Base-by-base conservation (phyloP, 1,139 yeast species). In the Hyphopichia wangnamkhiaoensis region DNA sequence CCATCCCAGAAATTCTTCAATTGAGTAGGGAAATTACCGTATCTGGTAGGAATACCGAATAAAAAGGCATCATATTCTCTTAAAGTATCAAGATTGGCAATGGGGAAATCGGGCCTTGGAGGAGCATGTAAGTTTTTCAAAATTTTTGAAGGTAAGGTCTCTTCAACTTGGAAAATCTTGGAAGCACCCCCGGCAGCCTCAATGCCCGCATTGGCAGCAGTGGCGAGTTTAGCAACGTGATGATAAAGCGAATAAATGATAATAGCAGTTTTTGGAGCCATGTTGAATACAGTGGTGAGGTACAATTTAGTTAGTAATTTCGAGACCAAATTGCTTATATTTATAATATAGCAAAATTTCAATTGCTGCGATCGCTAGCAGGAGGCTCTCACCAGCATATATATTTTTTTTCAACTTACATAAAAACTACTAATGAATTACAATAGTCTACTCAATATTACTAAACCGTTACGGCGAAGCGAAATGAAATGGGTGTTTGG, bases 11-110 rank as follows among this genome's bases (percentile, higher is more conserved):
- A 66, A 25, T 61, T 42, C 56, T 63, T 65, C 58, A 59, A 64
- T 54, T 67, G 73, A 32, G 68, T 58, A 30, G 73, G 71, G 54
- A 54, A 57, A 47, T 53, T 63, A 45, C 71, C 71, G 49, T 49
- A 67, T 51, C 73, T 56, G 44, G 73, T 65, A 31, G 73, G 71
- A 31, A 66, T 50, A 39, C 73, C 73, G 43, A 67, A 64, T 42
- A 67, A 47, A 48, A 65, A 66, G 10, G 68, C 70, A 48, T 67
- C 70, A 54, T 63, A 65, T 36, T 53, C 47, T 23, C 52, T 53
- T 50, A 67, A 60, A 27, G 68, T 61, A 21, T 62, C 63, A 34
- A 53, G 41, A 27, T 61, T 52, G 27, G 67, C 70, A 47, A 58
- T 52, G 38, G 70, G 70, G 53, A 56, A 56, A 43, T 56, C 57